Percentiles rank a stretch among this genome's conserved stretches.
Evolutionary conservation across 768 basidiomycete species (phyloP).

Genomic region (Suillus occidentalis): DNA sequence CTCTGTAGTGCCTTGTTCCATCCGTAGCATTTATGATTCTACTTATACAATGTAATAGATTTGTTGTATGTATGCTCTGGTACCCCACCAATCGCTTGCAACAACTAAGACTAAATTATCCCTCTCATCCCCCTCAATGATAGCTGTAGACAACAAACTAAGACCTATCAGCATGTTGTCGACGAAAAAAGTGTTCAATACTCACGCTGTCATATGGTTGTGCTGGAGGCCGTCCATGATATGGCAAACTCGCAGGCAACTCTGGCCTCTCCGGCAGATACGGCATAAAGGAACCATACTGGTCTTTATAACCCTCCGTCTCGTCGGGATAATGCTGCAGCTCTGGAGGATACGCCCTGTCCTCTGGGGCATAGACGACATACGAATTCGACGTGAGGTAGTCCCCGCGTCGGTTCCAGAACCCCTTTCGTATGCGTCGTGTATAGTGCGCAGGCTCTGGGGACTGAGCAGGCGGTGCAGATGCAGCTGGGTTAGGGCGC

Average conservation of each 20-base stretch:
- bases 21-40: slow-evolving; percentile 22
- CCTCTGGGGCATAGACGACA: slow-evolving; percentile 65
- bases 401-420: slow-evolving; percentile 78
- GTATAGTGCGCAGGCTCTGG: slow-evolving; percentile 30
- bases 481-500: slow-evolving; percentile 21
- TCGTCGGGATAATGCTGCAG: slow-evolving; percentile 58
- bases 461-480: slow-evolving; percentile 28
- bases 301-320: slow-evolving; percentile 55
- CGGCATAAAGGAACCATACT: slow-evolving; percentile 42
- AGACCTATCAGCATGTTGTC: not conserved
- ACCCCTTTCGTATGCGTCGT: slow-evolving; percentile 50
- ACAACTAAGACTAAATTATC: not conserved
- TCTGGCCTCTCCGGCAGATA: slow-evolving; percentile 52
- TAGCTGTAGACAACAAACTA: slow-evolving; percentile 46
- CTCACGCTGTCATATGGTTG: slow-evolving; percentile 58
- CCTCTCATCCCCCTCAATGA: slow-evolving; percentile 10
- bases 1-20: slow-evolving; percentile 9
- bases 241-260: slow-evolving; percentile 61
- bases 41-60: slow-evolving; percentile 21
- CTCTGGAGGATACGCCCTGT: slow-evolving; percentile 58
- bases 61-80: not conserved
- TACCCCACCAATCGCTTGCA: not conserved
- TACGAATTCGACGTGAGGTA: slow-evolving; percentile 55
- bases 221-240: slow-evolving; percentile 49
- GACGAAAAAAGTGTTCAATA: slow-evolving; percentile 5